Conservation (phyloP, 306 rosid genomes). For the Malus sylvestris region DNA sequence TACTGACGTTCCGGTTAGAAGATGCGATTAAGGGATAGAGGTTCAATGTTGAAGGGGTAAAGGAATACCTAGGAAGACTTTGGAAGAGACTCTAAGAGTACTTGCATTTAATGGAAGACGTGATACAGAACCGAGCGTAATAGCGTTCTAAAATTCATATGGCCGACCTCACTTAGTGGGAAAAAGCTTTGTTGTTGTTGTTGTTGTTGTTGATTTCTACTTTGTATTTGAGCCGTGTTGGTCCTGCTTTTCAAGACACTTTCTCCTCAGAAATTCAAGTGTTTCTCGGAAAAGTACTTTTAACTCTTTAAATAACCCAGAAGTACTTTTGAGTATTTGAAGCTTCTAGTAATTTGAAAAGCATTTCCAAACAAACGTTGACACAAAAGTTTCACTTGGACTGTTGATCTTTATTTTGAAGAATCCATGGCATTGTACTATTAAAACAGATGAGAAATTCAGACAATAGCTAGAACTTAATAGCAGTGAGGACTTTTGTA, state of each 20-base stretch:
- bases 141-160: no score
- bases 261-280: not conserved
- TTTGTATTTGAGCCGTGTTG: not conserved
- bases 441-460: no score
- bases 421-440: not conserved
- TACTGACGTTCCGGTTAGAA: no score
- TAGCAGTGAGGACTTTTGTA: not conserved
- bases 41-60: no score
- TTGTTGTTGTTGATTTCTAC: not conserved
- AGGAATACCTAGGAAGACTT: no score
- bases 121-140: no score
- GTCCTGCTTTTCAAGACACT: not conserved
- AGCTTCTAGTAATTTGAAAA: no score
- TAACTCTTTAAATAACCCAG: no score
- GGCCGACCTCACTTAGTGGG: rapidly evolving
- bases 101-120: no score
- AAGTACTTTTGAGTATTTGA: not conserved
- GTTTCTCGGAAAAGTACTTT: not conserved
- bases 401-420: not conserved
- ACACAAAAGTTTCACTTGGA: not conserved
- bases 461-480: no score
- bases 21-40: rapidly evolving
- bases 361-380: not conserved
- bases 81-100: no score
- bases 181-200: no score